Base-by-base conservation (phyloP, 257 asterid species). In the Solanum pennellii region DNA sequence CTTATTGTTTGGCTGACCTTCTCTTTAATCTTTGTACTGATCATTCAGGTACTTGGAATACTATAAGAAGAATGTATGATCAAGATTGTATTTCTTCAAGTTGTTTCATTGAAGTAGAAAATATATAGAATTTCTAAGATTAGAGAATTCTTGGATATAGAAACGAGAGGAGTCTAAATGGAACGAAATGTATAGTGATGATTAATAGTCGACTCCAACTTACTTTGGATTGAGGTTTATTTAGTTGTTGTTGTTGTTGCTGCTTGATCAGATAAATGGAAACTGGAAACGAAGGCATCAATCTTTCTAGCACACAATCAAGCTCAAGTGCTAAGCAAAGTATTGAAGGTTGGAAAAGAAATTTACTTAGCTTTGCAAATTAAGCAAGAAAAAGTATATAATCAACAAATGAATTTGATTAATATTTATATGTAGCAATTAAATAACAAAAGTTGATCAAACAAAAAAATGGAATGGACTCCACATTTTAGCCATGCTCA, bases 11-110 rank as follows among this genome's bases (percentile, higher is more conserved):
- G 68, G 62, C 11, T 86, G 25, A 71, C 33, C 68, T 45, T 12
- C 60, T 9, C 3, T 12, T 33, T 77, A 77, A 47, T 23, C 75
- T 82, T 21, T 29, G 35, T 25, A 7, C 31, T 29, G 42, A 76
- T 47, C 47, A n/a, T 33, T 33, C 89, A 90, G 92, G 87, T 83
- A 90, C 66, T 56, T 89, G 83, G 80, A 15, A 87, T 86, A 56
- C 91, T 79, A 42, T 56, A 87, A 90, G 62, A 56, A 42, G 41
- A 68, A 41, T 39, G 29, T 6, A n/a, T 12, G 60, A n/a, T 76
- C 60, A 76, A 42, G n/a, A 56, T 10, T 42, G 35, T n/a, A n/a
- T 76, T 76, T 42, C 59, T 76, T 16, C 8, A 76, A 75, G 21
- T n/a, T 76, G 35, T n/a, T 41, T 18, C 13, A 42, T 42, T 44